These are phyloP conservation scores for Xylaria sp. DNA, from an alignment of 2,329 filamentous ascomycete species.

Conservation along the genomic window DNA sequence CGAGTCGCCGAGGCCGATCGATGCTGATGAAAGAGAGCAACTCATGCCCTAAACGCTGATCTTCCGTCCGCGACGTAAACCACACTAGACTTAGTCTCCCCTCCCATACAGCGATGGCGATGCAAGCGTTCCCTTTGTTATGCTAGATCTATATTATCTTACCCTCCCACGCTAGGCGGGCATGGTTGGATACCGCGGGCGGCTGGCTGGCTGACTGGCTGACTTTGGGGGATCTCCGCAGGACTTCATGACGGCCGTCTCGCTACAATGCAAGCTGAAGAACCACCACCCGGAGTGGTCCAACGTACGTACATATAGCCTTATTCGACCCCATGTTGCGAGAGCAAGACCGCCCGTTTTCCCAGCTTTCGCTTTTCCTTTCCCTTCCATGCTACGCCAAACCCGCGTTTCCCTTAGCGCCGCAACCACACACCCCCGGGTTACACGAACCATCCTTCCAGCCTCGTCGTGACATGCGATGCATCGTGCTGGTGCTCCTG, in stretches of 20 bases:
- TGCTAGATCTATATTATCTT: neutral
- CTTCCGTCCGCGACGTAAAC: no score
- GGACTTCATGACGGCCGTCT: conserved; percentile 78
- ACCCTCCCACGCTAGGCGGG: no score
- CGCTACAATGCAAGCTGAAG: conserved; percentile 68
- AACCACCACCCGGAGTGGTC: conserved; percentile 81
- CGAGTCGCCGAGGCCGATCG: conserved; percentile 20
- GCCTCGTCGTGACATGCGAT: no score
- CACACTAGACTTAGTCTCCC: neutral
- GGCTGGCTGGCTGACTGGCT: conserved; percentile 19
- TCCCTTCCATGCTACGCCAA: neutral
- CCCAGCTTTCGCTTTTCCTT: neutral
- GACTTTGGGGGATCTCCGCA: conserved; percentile 43
- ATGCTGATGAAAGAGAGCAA: conserved; percentile 15
- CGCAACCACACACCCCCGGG: no score
- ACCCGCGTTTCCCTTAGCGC: no score
- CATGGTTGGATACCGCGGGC: no score
- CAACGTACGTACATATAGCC: conserved; percentile 57
- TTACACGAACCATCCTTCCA: no score
- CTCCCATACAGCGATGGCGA: neutral
- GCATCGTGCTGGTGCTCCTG: no score
- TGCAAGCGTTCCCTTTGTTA: neutral
- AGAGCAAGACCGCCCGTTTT: neutral
- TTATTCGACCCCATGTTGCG: conserved; percentile 20
- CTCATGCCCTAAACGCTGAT: neutral